Base-by-base conservation (phyloP, 1,284 basidiomycete species). In the Boletellus sp. region DNA sequence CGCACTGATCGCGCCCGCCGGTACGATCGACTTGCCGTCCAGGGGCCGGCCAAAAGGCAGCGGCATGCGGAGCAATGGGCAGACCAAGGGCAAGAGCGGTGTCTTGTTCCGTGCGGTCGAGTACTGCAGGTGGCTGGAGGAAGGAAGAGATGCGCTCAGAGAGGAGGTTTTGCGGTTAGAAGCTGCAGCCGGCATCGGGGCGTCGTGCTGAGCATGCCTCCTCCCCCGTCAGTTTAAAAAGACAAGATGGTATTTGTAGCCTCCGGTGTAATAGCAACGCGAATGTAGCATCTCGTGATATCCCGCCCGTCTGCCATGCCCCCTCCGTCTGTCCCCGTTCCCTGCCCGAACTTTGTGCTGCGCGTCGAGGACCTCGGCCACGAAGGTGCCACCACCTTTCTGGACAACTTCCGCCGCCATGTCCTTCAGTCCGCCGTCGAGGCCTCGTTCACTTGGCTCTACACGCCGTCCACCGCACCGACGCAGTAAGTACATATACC, bases 21-120 rank as follows among this genome's bases (percentile, higher is more conserved):
- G 83, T 5, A 76, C 79, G 3, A 76, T 84, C 26, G 80, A 79
- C 17, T 80, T 90, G 78, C 87, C 87, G 7, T 83, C 85, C 3
- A 71, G 87, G 37, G 87, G 87, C 2, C 69, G 87, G 25, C 87
- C 86, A 36, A 89, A 88, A 61, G 87, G 86, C n/a, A 87, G 84
- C 50, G 83, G 86, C 2, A 76, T 73, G 40, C 69, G 74, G 16
- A 78, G 72, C 39, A 87, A 86, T 56, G 86, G 84, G 0, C 70
- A 76, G 44, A 79, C 70, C 35, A 88, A 87, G 63, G 86, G 87
- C 19, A 90, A 90, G 70, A 88, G 86, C 51, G 87, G 87, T 0
- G 87, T 90, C 2, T 67, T 90, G 36, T 88, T 89, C 63, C 77
- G 86, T 30, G 85, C 87, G 0, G 84, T 84, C 42, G 87, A 89